A percentile compares a stretch with the other conserved stretches of the same genome.
These are phyloP conservation scores for Ceratobasidium sp. DNA, from an alignment of 1,284 basidiomycete species.

Conservation along the genomic window DNA sequence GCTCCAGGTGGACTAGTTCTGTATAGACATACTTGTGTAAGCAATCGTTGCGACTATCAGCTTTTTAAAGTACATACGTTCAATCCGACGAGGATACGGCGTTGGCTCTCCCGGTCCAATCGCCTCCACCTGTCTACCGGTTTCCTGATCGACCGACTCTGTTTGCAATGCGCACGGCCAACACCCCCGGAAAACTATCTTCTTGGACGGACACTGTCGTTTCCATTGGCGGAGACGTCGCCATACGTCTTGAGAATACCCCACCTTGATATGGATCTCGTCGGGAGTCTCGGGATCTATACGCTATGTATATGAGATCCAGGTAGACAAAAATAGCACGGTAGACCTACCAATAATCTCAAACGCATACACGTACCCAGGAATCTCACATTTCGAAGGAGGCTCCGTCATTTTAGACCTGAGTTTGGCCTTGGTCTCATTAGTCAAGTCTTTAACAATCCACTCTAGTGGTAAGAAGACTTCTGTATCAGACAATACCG, in stretches of 20 bases:
- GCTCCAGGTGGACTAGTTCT: not conserved
- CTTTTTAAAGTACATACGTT: not conserved
- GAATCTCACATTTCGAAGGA: not conserved
- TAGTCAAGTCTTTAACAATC: not conserved
- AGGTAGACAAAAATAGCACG: no score
- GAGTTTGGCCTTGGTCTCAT: not conserved
- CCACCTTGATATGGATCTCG: conserved; percentile 66
- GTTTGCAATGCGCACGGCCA: conserved; percentile 63
- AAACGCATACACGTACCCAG: conserved; percentile 4
- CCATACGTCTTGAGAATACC: conserved; percentile 64
- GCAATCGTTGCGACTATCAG: no score
- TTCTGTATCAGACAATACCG: not conserved
- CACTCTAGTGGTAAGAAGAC: not conserved
- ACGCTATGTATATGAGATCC: not conserved
- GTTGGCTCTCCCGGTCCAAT: not conserved
- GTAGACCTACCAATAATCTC: not conserved
- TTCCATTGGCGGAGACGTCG: conserved; percentile 77
- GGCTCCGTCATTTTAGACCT: not conserved
- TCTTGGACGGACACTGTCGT: conserved; percentile 69
- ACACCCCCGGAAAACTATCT: conserved; percentile 65
- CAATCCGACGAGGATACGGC: not conserved
- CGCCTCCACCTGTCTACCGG: not conserved
- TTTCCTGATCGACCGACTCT: not conserved
- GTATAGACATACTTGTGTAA: no score
- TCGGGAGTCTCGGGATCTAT: conserved; percentile 52